Conservation (phyloP, 2,329 filamentous ascomycete genomes). For the Diaporthe vexans region DNA sequence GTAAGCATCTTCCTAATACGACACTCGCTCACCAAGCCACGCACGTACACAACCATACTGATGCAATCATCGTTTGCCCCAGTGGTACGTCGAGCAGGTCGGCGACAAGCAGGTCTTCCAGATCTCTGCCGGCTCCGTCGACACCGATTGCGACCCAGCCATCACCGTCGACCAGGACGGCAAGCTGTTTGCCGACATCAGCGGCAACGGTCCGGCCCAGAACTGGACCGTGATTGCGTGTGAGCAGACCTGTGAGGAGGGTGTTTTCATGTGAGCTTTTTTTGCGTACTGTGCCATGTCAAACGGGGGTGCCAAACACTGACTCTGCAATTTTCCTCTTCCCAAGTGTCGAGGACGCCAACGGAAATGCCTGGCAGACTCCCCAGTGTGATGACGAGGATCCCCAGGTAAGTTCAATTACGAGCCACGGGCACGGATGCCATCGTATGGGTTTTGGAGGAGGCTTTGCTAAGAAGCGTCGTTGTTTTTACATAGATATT, state of each 20-base stretch:
- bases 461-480: neutral
- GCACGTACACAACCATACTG: neutral
- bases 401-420: neutral
- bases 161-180: conserved; percentile 7
- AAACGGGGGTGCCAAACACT: neutral
- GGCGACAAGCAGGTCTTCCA: neutral
- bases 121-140: conserved; percentile 11
- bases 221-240: conserved; percentile 27
- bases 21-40: rapidly evolving
- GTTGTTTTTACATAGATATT: neutral
- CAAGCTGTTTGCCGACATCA: conserved; percentile 20
- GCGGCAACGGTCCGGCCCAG: neutral
- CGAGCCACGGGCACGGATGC: rapidly evolving
- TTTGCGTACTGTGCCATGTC: neutral
- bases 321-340: neutral
- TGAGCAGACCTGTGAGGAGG: conserved; percentile 21
- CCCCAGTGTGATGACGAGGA: neutral
- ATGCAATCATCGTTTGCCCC: neutral
- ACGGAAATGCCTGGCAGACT: conserved; percentile 16
- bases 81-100: conserved; percentile 17
- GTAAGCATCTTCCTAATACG: neutral
- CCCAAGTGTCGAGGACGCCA: neutral
- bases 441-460: rapidly evolving
- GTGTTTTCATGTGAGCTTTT: conserved; percentile 18
- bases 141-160: neutral